Conservation (phyloP, 2,329 filamentous ascomycete genomes). For the Neoascochyta sp. region DNA sequence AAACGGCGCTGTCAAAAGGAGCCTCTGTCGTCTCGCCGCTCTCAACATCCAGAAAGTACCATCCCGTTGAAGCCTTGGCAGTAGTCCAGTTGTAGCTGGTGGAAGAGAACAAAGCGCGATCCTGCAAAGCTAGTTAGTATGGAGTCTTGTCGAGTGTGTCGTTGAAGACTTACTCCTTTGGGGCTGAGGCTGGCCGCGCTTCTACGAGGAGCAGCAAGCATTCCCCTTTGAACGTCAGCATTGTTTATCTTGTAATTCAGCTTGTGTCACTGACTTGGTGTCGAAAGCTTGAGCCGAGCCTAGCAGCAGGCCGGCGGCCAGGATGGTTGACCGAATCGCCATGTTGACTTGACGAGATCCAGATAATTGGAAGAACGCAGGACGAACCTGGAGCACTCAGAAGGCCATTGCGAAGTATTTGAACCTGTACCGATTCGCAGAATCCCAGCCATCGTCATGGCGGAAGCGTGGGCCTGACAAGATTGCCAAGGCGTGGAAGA, state of each 20-base stretch:
- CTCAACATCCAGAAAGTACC: conserved; percentile 31
- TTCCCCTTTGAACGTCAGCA: conserved; percentile 12
- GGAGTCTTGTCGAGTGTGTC: background rate
- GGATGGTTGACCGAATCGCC: conserved; percentile 22
- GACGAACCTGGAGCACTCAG: conserved; percentile 3
- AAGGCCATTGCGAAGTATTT: conserved; percentile 13
- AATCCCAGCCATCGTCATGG: conserved; percentile 10
- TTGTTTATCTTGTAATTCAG: background rate
- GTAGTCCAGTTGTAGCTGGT: conserved; percentile 37
- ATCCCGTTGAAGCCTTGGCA: conserved; percentile 48
- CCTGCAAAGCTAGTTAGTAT: conserved; percentile 14
- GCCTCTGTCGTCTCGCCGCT: conserved; percentile 33
- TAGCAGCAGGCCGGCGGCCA: conserved; percentile 26
- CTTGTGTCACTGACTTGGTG: conserved; percentile 19
- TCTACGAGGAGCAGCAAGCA: conserved; percentile 28
- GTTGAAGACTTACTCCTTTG: conserved; percentile 23
- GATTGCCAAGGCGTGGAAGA: conserved; percentile 12
- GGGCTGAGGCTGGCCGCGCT: conserved; percentile 33
- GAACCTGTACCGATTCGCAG: conserved; percentile 7
- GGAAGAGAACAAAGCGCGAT: conserved; percentile 33
- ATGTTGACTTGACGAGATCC: conserved; percentile 15
- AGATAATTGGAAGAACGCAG: conserved; percentile 5
- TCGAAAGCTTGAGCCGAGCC: conserved; percentile 25
- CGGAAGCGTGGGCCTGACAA: conserved; percentile 8
- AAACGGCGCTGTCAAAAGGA: conserved; percentile 30